These are phyloP conservation scores for Sambucus nigra DNA, from an alignment of 129 eudicot species.

Conservation along the genomic window DNA sequence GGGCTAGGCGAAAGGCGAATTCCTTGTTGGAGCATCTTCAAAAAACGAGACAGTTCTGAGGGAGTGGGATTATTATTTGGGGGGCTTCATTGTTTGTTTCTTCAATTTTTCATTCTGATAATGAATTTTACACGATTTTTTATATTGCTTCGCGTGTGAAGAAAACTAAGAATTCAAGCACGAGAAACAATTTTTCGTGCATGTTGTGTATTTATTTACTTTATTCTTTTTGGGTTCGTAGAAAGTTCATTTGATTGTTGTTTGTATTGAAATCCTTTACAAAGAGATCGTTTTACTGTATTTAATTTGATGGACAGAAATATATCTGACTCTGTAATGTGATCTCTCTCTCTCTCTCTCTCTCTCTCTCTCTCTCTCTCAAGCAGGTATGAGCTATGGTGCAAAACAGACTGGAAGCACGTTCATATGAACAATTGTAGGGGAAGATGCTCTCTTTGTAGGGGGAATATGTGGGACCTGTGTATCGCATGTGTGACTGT, in stretches of 20 bases:
- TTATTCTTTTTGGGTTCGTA: constrained; percentile 1
- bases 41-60: constrained; percentile 27
- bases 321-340: too few species aligned
- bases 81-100: constrained; percentile 4
- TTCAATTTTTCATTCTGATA: constrained; percentile 18
- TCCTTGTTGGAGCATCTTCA: constrained; percentile 52
- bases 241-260: constrained; percentile 20
- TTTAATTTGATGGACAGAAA: too few species aligned
- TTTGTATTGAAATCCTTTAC: neutral
- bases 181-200: constrained; percentile 18
- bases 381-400: too few species aligned
- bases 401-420: too few species aligned
- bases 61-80: neutral
- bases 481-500: too few species aligned
- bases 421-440: too few species aligned
- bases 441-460: too few species aligned
- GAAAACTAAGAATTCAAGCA: constrained; percentile 9
- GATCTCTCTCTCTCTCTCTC: too few species aligned
- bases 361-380: too few species aligned
- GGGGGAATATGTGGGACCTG: too few species aligned
- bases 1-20: constrained; percentile 65
- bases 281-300: neutral
- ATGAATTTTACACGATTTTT: constrained; percentile 16
- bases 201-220: constrained; percentile 10
- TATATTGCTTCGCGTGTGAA: constrained; percentile 1